Evolutionary conservation across 148 eudicot species (phyloP).

Genomic region (Silene uniflora): DNA sequence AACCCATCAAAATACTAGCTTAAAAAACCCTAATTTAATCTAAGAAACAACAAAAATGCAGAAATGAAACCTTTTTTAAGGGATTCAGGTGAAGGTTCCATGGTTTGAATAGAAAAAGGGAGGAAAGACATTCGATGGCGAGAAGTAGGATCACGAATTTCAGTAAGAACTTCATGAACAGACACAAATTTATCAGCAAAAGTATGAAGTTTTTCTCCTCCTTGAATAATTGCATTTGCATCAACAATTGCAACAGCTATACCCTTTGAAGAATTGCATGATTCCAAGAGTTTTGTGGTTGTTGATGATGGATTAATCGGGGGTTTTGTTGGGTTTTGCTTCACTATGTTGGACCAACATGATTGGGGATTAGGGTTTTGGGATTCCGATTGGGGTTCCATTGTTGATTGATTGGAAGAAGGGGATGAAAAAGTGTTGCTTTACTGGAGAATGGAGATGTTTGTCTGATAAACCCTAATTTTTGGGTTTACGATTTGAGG

Average conservation of each 20-base stretch:
- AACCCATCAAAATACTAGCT: background rate
- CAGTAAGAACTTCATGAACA: constrained; percentile 58
- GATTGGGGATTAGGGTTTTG: constrained; percentile 22
- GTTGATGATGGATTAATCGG: constrained; percentile 10
- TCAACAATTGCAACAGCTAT: constrained; percentile 85
- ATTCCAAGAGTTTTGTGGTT: constrained; percentile 23
- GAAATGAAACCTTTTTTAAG: constrained; percentile 59
- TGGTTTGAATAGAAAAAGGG: constrained; percentile 52
- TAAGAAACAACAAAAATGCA: background rate
- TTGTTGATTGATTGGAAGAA: background rate
- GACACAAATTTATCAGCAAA: constrained; percentile 68
- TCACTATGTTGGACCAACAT: constrained; percentile 69
- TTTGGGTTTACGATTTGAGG: background rate
- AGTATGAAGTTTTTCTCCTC: constrained; percentile 47
- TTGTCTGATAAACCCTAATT: constrained; percentile 14
- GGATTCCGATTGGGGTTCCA: constrained; percentile 19
- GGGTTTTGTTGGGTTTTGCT: constrained; percentile 25
- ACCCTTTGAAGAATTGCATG: constrained; percentile 58
- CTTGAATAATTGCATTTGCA: constrained; percentile 88
- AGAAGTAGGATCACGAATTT: constrained; percentile 77
- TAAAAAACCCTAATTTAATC: background rate
- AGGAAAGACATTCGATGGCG: constrained; percentile 63
- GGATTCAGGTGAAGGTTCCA: constrained; percentile 75
- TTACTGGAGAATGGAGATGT: background rate
- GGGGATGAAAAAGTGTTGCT: background rate